Evolutionary conservation across 495 filamentous ascomycete species (phyloP), one percentile per base, ranked within the genome.

Genomic region (Penicillium cataractarum): DNA sequence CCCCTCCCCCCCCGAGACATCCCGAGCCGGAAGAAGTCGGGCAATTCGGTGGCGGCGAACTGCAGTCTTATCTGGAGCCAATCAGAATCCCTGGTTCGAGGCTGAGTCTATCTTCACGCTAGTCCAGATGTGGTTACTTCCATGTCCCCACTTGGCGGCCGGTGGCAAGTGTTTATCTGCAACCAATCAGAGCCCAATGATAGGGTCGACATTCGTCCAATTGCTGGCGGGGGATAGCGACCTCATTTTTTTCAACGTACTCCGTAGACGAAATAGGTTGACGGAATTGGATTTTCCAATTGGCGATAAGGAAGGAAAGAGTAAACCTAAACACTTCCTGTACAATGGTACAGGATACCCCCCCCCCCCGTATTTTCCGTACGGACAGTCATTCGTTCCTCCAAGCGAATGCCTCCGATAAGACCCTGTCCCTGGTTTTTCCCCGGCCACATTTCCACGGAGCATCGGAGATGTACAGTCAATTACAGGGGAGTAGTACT

Each of bases 11-110:
- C 54, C 53, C 60, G 46, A 44, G 35, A 21, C 7, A 37, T 48
- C 61, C 61, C 61, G 49, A 42, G 24, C 46, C 64, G 64, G 64
- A 50, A 55, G 26, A 55, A 24, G n/a, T 54, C 51, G 51, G 51
- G 31, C 9, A 51, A 52, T 0, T 13, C 59, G 42, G 57, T 39
- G 61, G 59, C 21, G 55, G 55, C 64, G 46, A 60, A 59, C 17
- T 24, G 31, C 6, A 42, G 12, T 42, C 64, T 66, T 66, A 66
- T 66, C 64, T 62, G 59, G 33, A 37, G 42, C 64, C 64, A 66
- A 66, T 62, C 33, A 33, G 19, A 7, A 19, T n/a, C 33, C 22
- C 33, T 27, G 19, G 2, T n/a, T n/a, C 21, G 4, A 6, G 26
- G 55, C 40, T 49, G 27, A 58, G 55, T 33, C 35, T 22, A 37